Percentiles rank a stretch among this genome's conserved stretches.
These are phyloP conservation scores for Kockiozyma suomiensis DNA, from an alignment of 805 yeast species.

Conservation along the genomic window DNA sequence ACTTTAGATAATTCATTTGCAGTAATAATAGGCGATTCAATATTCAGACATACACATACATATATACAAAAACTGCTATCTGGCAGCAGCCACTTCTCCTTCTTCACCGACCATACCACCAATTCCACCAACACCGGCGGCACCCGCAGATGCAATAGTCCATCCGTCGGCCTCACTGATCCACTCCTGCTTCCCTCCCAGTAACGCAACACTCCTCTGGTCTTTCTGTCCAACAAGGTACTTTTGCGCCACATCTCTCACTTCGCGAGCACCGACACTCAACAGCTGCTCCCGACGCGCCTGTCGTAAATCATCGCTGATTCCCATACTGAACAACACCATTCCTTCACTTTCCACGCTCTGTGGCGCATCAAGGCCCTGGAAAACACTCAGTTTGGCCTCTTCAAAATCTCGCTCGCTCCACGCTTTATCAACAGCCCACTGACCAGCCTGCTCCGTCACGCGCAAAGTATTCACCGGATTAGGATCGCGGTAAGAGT, in stretches of 20 bases:
- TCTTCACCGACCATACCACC: not conserved
- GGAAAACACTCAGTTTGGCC: conserved; percentile 89
- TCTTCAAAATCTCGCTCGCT: conserved; percentile 71
- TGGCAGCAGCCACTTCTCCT: not conserved
- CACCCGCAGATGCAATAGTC: conserved; percentile 10
- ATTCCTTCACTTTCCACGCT: conserved; percentile 80
- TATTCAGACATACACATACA: too few species aligned
- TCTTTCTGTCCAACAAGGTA: conserved; percentile 49
- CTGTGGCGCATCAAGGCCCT: conserved; percentile 85
- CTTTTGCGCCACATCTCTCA: conserved; percentile 65
- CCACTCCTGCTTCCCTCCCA: conserved; percentile 23
- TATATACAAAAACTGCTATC: too few species aligned
- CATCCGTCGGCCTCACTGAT: conserved; percentile 12
- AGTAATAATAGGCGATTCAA: too few species aligned
- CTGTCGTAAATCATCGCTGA: conserved; percentile 79
- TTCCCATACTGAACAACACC: conserved; percentile 62
- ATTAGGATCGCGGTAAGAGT: conserved; percentile 93
- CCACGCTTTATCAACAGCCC: conserved; percentile 57
- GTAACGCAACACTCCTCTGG: conserved; percentile 12
- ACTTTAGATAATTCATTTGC: too few species aligned
- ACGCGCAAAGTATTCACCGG: conserved; percentile 68
- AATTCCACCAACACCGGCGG: conserved; percentile 1
- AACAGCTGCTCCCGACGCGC: conserved; percentile 73
- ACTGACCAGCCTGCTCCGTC: conserved; percentile 56
- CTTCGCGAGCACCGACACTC: conserved; percentile 63